phyloP scores from a whole-genome alignment of 202 grass and related monocot genomes.

The Carex arenaria region DNA sequence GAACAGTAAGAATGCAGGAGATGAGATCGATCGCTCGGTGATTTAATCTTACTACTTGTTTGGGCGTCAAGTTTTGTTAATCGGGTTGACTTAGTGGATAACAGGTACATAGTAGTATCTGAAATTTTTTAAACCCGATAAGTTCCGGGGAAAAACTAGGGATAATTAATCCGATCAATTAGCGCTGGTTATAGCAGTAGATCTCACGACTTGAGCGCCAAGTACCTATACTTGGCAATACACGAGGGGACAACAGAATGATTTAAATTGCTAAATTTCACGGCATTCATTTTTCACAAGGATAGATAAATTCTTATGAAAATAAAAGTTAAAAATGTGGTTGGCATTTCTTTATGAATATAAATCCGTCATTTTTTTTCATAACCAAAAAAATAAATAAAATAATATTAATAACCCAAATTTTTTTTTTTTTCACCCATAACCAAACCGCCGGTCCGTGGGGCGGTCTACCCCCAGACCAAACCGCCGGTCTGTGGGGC shows the following conservation, averaged over 20 bases:
- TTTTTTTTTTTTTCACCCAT: no score
- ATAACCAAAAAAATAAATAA: no score
- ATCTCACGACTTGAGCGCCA: not conserved
- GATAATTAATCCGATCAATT: not conserved
- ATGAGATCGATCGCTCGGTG: not conserved
- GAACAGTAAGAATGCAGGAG: not conserved
- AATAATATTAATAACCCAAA: no score
- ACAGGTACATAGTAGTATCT: not conserved
- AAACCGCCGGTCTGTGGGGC: no score
- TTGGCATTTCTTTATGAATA: not conserved
- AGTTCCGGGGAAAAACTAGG: not conserved
- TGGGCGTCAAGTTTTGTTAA: constrained; percentile 2
- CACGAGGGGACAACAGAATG: not conserved
- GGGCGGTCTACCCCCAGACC: no score
- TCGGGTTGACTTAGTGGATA: not conserved
- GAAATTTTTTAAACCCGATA: not conserved
- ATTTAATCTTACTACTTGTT: not conserved
- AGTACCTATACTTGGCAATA: not conserved
- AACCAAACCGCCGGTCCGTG: no score
- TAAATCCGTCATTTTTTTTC: no score
- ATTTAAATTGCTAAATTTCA: no score
- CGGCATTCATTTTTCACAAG: no score
- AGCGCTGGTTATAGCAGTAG: not conserved
- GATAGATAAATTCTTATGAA: no score
- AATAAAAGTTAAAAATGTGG: not conserved